Evolutionary conservation across 2,329 filamentous ascomycete genomes (phyloP), one percentile per base, ranked within the genome.

Genomic region (Colletotrichum higginsianum): DNA sequence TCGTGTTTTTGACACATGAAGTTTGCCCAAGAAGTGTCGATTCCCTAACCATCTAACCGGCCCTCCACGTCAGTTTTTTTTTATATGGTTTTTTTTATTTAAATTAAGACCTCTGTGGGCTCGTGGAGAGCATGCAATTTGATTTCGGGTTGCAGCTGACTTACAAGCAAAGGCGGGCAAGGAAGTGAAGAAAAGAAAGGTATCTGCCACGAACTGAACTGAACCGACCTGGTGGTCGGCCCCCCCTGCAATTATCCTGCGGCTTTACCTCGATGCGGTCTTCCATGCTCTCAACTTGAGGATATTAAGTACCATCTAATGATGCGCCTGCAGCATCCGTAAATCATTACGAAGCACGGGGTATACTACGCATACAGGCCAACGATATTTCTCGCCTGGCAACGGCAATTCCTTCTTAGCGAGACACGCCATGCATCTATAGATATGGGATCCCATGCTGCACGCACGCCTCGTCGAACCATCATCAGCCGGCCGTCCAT

Each of bases 261-360:
- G 35, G 66, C 53, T 61, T 71, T 61, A 26, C 61, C 70, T 66
- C 55, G 42, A 72, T 66, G 26, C 56, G 52, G 70, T 66, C 61
- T 61, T 53, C 44, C 66, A 52, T n/a, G 50, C 49, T 49, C 55
- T 72, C 46, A 71, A 70, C 66, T 65, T 66, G 70, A 66, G 66
- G 61, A 70, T 61, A 72, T 72, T 66, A 71, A 72, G 70, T 72
- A 66, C 66, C 66, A 58, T 56, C 53, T 56, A 55, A 56, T 64
- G 53, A 61, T 53, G 62, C 50, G 50, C 56, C 35, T n/a, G 13
- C 46, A 40, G 46, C n/a, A 50, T 38, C 13, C 49, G 23, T 30
- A 16, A 58, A 52, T 7, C 61, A 69, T 57, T 18, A 21, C 16
- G 13, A 40, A 12, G 18, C 53, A 8, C 9, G 2, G 8, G 8